Conservation (phyloP, 208 protist species). For the Crithidia expoeki region DNA sequence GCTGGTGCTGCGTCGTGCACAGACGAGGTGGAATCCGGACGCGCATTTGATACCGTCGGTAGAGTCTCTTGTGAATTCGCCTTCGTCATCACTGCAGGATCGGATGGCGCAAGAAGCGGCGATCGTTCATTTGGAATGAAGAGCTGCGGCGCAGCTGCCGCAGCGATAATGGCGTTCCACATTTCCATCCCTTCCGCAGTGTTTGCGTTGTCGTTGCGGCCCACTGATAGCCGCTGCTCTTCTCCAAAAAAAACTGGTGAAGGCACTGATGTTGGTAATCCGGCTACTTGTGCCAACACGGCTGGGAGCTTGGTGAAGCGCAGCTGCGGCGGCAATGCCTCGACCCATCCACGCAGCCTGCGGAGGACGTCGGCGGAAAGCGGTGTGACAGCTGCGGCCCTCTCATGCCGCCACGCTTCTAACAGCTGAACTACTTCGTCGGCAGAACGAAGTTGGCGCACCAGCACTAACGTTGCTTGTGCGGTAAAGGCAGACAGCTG, state of each 20-base stretch:
- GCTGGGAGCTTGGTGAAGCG: conserved; percentile 3
- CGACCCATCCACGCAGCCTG: conserved; percentile 13
- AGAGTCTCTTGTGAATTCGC: too few relatives aligned
- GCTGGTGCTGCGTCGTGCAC: not conserved
- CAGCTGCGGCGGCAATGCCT: conserved; percentile 7
- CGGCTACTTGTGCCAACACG: not conserved
- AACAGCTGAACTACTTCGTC: conserved; percentile 1
- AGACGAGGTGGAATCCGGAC: not conserved
- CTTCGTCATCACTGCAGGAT: too few relatives aligned
- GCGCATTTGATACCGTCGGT: not conserved
- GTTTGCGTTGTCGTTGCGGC: not conserved
- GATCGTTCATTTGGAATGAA: too few relatives aligned
- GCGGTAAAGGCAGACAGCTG: not conserved
- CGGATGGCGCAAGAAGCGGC: too few relatives aligned
- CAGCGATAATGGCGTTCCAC: not conserved
- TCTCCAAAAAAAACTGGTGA: not conserved
- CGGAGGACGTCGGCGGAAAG: not conserved
- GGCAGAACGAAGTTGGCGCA: not conserved
- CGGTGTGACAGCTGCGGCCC: not conserved
- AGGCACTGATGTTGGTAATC: not conserved
- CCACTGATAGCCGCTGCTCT: not conserved
- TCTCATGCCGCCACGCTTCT: conserved; percentile 1
- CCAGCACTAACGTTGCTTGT: not conserved
- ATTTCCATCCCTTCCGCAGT: not conserved
- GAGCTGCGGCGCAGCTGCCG: not conserved